These are phyloP conservation scores for Novymonas esmeraldas DNA, from an alignment of 208 protist genomes.

Conservation along the genomic window DNA sequence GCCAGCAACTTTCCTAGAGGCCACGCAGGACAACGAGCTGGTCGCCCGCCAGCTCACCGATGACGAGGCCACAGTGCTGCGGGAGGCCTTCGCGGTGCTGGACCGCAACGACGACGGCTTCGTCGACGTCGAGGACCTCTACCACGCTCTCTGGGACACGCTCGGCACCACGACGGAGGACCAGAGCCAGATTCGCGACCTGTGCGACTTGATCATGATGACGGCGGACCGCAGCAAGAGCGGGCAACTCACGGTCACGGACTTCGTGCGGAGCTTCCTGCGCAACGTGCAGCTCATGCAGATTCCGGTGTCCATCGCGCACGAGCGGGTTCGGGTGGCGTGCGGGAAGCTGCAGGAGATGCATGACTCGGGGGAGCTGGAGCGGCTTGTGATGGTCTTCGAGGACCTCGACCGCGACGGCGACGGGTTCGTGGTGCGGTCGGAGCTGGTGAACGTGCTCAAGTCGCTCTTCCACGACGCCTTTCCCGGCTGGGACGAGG, in stretches of 20 bases:
- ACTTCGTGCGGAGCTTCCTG: slow-evolving; percentile 72
- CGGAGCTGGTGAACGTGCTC: slow-evolving; percentile 57
- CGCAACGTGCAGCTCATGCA: slow-evolving; percentile 57
- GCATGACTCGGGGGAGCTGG: slow-evolving; percentile 69
- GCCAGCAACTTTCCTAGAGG: slow-evolving; percentile 74
- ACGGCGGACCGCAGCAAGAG: slow-evolving; percentile 55
- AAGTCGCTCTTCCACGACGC: slow-evolving; percentile 55
- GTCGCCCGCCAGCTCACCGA: slow-evolving; percentile 52
- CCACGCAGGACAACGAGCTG: background rate
- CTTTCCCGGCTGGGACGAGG: slow-evolving; percentile 73
- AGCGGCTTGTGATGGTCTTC: slow-evolving; percentile 39
- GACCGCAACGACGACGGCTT: slow-evolving; percentile 83
- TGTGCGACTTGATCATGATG: slow-evolving; percentile 82
- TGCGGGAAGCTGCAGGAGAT: slow-evolving; percentile 61
- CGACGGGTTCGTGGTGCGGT: slow-evolving; percentile 51
- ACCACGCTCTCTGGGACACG: slow-evolving; percentile 65
- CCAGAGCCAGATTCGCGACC: slow-evolving; percentile 67
- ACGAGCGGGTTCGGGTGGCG: slow-evolving; percentile 50
- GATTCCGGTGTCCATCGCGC: slow-evolving; percentile 57
- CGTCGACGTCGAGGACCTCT: slow-evolving; percentile 67
- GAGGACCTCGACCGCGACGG: slow-evolving; percentile 43
- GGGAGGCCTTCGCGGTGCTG: slow-evolving; percentile 70
- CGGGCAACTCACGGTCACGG: slow-evolving; percentile 53
- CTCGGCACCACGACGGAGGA: slow-evolving; percentile 43
- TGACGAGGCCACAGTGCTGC: slow-evolving; percentile 65